These are phyloP conservation scores for Magnolia changhungtana DNA, from an alignment of 164 flowering plant genomes.

Conservation along the genomic window DNA sequence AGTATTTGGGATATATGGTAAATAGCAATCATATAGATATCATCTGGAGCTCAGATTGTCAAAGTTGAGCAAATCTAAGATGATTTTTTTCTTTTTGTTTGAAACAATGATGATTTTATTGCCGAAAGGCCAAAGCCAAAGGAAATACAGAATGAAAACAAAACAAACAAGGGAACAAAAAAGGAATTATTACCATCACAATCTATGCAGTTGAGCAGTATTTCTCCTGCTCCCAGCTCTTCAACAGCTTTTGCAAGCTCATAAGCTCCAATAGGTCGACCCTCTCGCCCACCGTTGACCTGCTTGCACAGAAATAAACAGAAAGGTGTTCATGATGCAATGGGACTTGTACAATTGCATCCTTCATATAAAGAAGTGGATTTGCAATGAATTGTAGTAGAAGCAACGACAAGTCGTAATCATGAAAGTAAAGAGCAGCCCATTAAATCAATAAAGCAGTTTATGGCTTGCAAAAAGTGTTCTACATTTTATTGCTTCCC, in stretches of 20 bases:
- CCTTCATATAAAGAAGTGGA: not conserved
- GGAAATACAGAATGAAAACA: not conserved
- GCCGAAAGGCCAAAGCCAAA: no score
- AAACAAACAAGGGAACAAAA: not conserved
- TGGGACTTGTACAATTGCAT: not conserved
- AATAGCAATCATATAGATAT: not conserved
- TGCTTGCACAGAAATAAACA: conserved; percentile 19
- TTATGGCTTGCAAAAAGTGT: not conserved
- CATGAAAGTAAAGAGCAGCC: conserved; percentile 6
- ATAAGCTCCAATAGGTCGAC: conserved; percentile 95
- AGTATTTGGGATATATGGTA: not conserved
- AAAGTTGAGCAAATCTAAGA: not conserved
- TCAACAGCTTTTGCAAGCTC: conserved; percentile 99
- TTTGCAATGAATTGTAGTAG: not conserved
- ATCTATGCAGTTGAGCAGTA: conserved; percentile 91
- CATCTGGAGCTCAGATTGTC: not conserved
- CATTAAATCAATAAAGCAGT: not conserved
- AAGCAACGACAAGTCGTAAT: not conserved
- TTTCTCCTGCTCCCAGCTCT: conserved; percentile 98
- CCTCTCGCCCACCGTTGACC: conserved; percentile 98
- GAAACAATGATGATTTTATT: no score
- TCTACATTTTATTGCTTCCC: not conserved
- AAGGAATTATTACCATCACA: conserved; percentile 71
- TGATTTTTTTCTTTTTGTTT: not conserved
- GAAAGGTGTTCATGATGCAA: not conserved